Percentiles rank a stretch among this genome's conserved stretches.
These are phyloP conservation scores for Martensiomyces pterosporus DNA, from an alignment of 192 early-diverging fungal genomes.

Conservation along the genomic window DNA sequence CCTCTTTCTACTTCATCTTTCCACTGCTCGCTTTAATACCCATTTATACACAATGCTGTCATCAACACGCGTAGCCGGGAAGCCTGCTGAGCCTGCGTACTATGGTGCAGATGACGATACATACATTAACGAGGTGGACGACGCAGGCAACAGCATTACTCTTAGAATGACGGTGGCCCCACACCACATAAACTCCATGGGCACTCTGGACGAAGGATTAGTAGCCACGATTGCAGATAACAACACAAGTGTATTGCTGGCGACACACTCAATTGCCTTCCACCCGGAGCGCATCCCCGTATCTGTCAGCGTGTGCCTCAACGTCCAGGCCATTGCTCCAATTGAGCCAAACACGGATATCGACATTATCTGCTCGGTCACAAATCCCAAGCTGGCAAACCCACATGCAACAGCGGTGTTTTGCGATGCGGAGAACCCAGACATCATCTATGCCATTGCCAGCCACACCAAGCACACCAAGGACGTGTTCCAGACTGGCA, in stretches of 20 bases:
- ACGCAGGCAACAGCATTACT: constrained; percentile 4
- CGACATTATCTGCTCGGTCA: background rate
- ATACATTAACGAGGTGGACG: constrained; percentile 6
- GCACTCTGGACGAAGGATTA: constrained; percentile 37
- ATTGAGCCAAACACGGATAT: background rate
- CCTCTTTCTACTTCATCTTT: no score
- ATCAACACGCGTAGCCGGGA: no score
- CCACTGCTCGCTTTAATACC: background rate
- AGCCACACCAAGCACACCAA: background rate
- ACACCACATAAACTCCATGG: constrained; percentile 21
- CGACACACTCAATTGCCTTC: constrained; percentile 12
- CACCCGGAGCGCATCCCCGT: constrained; percentile 3
- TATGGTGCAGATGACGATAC: no score
- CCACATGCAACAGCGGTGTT: background rate
- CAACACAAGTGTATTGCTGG: constrained; percentile 14
- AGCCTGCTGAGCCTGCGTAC: no score
- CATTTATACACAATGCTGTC: no score
- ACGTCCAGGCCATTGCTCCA: background rate
- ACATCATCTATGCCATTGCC: background rate
- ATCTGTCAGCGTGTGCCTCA: background rate
- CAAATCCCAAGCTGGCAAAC: background rate
- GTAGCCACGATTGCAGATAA: constrained; percentile 37
- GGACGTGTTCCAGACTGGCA: no score
- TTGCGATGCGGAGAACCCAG: background rate
- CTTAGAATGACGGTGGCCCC: constrained; percentile 9